Base-by-base conservation (phyloP, 768 basidiomycete genomes). In the Kwoniella botswanensis region DNA sequence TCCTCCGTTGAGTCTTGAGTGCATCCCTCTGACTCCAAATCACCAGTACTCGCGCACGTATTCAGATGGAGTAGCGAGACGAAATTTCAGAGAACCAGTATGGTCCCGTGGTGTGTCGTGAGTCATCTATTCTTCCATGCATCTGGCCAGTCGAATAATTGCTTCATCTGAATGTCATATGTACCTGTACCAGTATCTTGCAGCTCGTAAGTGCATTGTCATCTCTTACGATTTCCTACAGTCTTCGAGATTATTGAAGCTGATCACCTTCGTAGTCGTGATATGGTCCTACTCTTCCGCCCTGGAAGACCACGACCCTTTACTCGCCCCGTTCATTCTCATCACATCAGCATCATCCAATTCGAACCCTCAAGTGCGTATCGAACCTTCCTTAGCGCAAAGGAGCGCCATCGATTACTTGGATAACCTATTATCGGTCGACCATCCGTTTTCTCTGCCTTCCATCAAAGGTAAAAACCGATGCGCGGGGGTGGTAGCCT, bases 341-440 rank as follows among this genome's bases (percentile, higher is more conserved):
- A 43, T 67, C 11, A 62, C 65, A 9, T 42, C 52, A 13, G 21
- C 68, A n/a, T 35, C 54, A 11, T 13, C 22, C 44, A 29, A 24
- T 26, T 41, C 21, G 44, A 17, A 26, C 24, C 65, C 24, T 18
- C n/a, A 50, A 3, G 68, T 66, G 17, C 11, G 24, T 9, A 70
- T 73, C 29, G 72, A 73, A 44, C 63, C 72, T 26, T 73, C 72
- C 21, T 22, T 73, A 55, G 72, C 72, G 15, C 72, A 68, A 21
- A 15, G 67, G 5, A 64, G 55, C 18, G 72, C 72, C 2, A 59
- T 66, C 18, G 22, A 29, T 41, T 73, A 73, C 59, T 43, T 73
- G 17, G 68, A 70, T 12, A 55, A 67, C 17, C 21, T 55, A 17
- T 29, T 69, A 10, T 29, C 57, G 21, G 44, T 42, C 22, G 46